Base-by-base conservation (phyloP, 2,329 filamentous ascomycete genomes). In the Trichoderma brevicompactum region DNA sequence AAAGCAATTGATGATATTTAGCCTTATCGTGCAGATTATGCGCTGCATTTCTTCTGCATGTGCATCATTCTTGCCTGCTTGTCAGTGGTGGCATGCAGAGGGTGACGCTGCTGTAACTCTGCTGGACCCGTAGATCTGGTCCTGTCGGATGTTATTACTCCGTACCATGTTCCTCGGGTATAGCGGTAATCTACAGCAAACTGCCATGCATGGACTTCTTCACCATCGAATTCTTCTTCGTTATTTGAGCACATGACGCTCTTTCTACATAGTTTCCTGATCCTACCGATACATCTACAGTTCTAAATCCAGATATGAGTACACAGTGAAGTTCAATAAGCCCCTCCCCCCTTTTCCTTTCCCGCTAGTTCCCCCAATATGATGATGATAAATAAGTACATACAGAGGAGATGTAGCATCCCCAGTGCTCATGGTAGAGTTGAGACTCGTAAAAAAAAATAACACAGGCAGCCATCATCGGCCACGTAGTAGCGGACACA, bases 371-470 rank as follows among this genome's bases (percentile, higher is more conserved):
- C 40, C 54, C 61, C 65, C 28, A 55, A 50, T 41, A 61, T 53
- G 38, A 68, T 50, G 55, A 55, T 54, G 55, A 55, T 54, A 28
- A 41, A 55, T 54, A 59, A 65, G 40, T 61, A 65, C 58, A 65
- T 65, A 54, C 64, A 65, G 32, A 43, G 49, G 64, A 52, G 56
- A 62, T 50, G 5, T 28, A 41, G 41, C 32, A 54, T 61, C 63
- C 23, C 55, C 67, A 19, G 23, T 67, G 43, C 34, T 64, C 32
- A 17, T 43, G 12, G 58, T 66, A 65, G 67, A 68, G 68, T 69
- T 65, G 68, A 69, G 67, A 64, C 59, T 66, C 65, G 61, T 55
- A 50, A 56, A 61, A 59, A 65, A 48, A 28, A 44, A 49, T 49
- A 40, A 65, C 64, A 60, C 43, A 32, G 53, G 28, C 46, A 28